phyloP scores from a whole-genome alignment of 2,329 filamentous ascomycete genomes.

The Curvularia eragrostidis region DNA sequence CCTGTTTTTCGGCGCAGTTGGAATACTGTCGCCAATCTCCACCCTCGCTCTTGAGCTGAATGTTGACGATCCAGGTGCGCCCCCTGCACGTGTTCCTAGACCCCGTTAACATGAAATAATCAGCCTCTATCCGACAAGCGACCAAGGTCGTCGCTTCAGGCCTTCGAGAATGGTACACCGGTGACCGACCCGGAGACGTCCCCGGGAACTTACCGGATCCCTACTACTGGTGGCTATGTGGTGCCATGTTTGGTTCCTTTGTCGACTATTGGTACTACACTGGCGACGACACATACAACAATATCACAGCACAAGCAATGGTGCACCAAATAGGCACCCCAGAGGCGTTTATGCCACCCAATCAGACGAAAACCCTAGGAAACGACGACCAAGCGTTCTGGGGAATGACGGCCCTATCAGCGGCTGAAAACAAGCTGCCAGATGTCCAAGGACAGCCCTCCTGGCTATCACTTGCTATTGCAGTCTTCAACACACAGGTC shows the following conservation, averaged over 20 bases:
- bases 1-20: conserved; percentile 18
- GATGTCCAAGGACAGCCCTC: conserved; percentile 51
- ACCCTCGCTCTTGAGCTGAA: conserved; percentile 28
- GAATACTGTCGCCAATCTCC: conserved; percentile 26
- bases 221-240: conserved; percentile 52
- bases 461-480: conserved; percentile 71
- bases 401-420: conserved; percentile 69
- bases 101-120: conserved; percentile 12
- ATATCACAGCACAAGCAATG: conserved; percentile 59
- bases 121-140: conserved; percentile 67
- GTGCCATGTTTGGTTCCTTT: conserved; percentile 47
- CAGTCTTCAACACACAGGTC: conserved; percentile 73
- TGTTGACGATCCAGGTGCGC: conserved; percentile 28
- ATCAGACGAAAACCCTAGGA: conserved; percentile 67
- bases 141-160: conserved; percentile 66
- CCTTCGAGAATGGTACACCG: conserved; percentile 69
- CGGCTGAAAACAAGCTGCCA: conserved; percentile 70
- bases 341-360: conserved; percentile 77
- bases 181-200: conserved; percentile 64
- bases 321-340: conserved; percentile 72
- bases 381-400: conserved; percentile 78
- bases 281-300: conserved; percentile 44
- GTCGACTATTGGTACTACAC: conserved; percentile 51
- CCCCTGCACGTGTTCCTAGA: not conserved
- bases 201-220: conserved; percentile 61